Evolutionary conservation across 202 grass and related monocot species (phyloP), one percentile per base, ranked within the genome.

Genomic region (Musa balbisiana): DNA sequence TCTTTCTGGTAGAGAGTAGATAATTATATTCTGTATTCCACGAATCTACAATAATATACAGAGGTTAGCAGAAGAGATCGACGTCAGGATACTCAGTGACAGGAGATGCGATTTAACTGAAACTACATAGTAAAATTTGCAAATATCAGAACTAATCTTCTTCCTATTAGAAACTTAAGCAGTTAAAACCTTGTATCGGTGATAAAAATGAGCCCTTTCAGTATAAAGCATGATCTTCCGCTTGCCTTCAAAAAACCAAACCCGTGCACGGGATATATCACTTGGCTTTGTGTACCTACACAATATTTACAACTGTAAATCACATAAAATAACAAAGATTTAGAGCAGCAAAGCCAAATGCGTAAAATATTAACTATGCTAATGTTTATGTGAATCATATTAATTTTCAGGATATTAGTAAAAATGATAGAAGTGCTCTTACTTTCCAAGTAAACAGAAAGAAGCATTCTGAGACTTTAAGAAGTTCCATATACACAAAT

Each of bases 161-260:
- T 43, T 43, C 33, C 33, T 43, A 43, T 43, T 2, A 55, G 15
- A 55, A 73, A 72, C 19, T 1, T 55, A 23, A 21, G 33, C 62
- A 65, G 60, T 10, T 72, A 79, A 63, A 53, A 97, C 93, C 90
- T 91, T 97, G 55, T 91, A 97, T 91, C 90, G 78, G 72, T 93
- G 90, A 77, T 93, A 97, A 84, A 97, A 97, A 81, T 97, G 93
- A 86, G 93, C 87, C 80, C 93, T 91, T 74, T 93, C 93, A 25
- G 90, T 97, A 74, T 97, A 97, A 82, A 97, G 86, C 85, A 97
- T 86, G 64, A 97, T 89, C 81, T 91, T 97, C 69, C 86, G 87
- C 66, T 89, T 85, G 78, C 90, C 93, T 84, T 97, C 83, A 83
- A 86, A 97, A 91, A 97, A 97, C 93, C 86, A 97, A 77, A 89